Base-by-base conservation (phyloP, 352 stramenopile species). In the Globisporangium acanthophoron region DNA sequence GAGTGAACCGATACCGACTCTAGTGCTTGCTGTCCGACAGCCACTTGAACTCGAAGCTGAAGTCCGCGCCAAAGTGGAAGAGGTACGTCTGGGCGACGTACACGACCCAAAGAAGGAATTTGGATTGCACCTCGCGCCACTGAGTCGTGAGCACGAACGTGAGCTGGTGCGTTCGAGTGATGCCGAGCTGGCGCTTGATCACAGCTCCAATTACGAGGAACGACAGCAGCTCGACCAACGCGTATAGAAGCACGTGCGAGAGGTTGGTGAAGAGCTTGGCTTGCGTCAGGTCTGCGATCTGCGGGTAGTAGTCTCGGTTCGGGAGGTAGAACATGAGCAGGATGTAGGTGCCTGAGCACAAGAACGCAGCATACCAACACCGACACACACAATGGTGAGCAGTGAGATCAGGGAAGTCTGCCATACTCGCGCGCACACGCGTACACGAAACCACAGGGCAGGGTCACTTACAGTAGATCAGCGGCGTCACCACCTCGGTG, bases 81-180 rank as follows among this genome's bases (percentile, higher is more conserved):
- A 24, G 21, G 21, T 24, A 24, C 21, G 21, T 24, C 41, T 80
- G 74, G 3, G 78, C 65, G 1, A 64, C 66, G 49, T 71, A 73
- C 16, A 71, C 61, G 16, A 76, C 68, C 74, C 71, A 84, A 7
- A 84, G 37, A 6, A 84, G 57, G 18, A 84, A 24, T 47, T 80
- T 78, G 3, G 62, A 67, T 40, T 77, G 71, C 15, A 84, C 64
- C 56, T 73, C 69, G 3, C 49, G 43, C 46, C 62, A 64, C 20
- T 80, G 62, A 0, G 27, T 61, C 41, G 80, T 64, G 0, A 80
- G 54, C 16, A 81, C 74, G 35, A 81, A 84, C 1, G 65, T 54
- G 0, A 84, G 45, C 16, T 76, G 68, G 9, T 66, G 59, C 18
- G 76, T 50, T 61, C 12, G 70, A 79, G 16, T 66, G 3, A 77